A percentile compares a stretch with the other conserved stretches of the same genome.
Conservation (phyloP, 441 rosid genomes). For the Pelargonium myrrhifolium region DNA sequence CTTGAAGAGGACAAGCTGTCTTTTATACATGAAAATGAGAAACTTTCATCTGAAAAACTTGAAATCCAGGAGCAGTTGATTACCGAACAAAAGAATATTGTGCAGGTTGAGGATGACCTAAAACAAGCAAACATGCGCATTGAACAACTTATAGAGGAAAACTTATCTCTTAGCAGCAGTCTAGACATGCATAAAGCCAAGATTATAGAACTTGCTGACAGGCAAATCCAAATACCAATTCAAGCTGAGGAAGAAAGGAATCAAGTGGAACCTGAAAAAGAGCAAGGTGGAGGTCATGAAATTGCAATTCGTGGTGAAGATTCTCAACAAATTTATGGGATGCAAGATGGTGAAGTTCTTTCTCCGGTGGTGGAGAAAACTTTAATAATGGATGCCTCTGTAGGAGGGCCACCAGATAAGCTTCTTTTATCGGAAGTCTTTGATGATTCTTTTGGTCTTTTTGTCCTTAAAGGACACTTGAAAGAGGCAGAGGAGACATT, state of each 20-base stretch:
- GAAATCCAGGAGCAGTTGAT: constrained; percentile 49
- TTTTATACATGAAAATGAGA: constrained; percentile 43
- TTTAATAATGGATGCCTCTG: constrained; percentile 12
- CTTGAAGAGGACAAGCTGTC: constrained; percentile 42
- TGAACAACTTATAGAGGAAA: constrained; percentile 55
- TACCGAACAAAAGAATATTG: constrained; percentile 32
- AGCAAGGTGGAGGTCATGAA: constrained; percentile 20
- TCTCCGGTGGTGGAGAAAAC: constrained; percentile 21
- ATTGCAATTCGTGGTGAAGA: constrained; percentile 27
- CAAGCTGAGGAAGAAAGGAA: constrained; percentile 26
- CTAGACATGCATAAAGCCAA: constrained; percentile 36
- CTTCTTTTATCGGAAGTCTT: constrained; percentile 29
- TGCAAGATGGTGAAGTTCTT: constrained; percentile 24
- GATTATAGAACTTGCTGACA: constrained; percentile 31
- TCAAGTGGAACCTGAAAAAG: constrained; percentile 24
- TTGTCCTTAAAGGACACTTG: constrained; percentile 39
- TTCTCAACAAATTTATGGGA: constrained; percentile 20
- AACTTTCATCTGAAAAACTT: constrained; percentile 51
- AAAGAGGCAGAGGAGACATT: constrained; percentile 50
- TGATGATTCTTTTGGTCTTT: constrained; percentile 39
- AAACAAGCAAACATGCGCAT: constrained; percentile 37
- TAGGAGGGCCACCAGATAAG: constrained; percentile 16
- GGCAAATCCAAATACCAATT: constrained; percentile 25
- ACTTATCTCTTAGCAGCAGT: constrained; percentile 38
- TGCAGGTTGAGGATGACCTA: constrained; percentile 41